Percentiles rank a stretch among this genome's conserved stretches.
phyloP scores from a whole-genome alignment of 2,329 filamentous ascomycete species.

The Blastomyces percursus region DNA sequence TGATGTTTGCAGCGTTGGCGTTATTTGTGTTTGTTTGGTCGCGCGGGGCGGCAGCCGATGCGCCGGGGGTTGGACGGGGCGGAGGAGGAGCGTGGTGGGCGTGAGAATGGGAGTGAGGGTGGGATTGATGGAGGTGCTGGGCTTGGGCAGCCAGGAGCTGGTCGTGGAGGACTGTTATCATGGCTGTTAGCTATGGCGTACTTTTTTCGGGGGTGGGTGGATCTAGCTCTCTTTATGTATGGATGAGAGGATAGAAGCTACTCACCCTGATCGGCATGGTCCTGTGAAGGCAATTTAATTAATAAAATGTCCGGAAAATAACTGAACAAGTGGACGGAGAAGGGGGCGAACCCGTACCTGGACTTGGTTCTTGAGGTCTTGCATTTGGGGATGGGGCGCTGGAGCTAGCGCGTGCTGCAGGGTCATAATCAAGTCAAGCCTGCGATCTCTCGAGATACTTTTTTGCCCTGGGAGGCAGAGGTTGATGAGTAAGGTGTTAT shows the following conservation, averaged over 20 bases:
- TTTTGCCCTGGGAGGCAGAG: not conserved
- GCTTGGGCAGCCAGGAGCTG: constrained; percentile 45
- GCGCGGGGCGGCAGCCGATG: constrained; percentile 36
- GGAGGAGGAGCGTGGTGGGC: constrained; percentile 36
- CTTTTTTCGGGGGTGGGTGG: too few species aligned
- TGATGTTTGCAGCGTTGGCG: not conserved
- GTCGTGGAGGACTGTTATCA: constrained; percentile 47
- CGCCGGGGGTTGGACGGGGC: constrained; percentile 30
- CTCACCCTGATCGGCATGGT: constrained; percentile 38
- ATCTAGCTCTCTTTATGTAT: not conserved
- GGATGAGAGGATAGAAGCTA: not conserved
- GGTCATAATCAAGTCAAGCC: not conserved
- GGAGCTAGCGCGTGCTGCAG: constrained; percentile 40
- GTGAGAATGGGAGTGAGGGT: not conserved
- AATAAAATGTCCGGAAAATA: constrained; percentile 7
- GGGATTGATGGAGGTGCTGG: constrained; percentile 10
- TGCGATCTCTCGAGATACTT: not conserved
- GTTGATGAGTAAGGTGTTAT: constrained; percentile 7
- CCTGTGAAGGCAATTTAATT: constrained; percentile 20
- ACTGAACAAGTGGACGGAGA: not conserved
- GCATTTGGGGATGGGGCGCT: constrained; percentile 40
- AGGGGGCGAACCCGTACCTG: constrained; percentile 41
- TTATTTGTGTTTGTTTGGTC: constrained; percentile 36
- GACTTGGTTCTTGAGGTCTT: constrained; percentile 25
- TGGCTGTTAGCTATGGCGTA: not conserved